Base-by-base conservation (phyloP, 352 stramenopile genomes). In the Phytophthora rubi region DNA sequence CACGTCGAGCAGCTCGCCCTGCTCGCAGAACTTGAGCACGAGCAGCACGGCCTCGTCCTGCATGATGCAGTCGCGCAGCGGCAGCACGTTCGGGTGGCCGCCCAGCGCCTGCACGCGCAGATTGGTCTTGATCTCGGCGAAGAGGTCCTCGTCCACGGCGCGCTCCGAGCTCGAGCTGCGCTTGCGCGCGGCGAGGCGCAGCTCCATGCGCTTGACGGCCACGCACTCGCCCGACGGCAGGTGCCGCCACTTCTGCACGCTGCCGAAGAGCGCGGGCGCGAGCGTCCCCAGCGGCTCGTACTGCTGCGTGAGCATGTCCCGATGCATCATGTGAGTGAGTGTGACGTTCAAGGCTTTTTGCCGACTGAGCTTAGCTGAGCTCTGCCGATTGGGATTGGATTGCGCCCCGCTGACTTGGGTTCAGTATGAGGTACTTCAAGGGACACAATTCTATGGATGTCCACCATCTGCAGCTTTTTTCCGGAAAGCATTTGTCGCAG, bases 201-300 rank as follows among this genome's bases (percentile, higher is more conserved):
- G 75, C 51, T 94, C 85, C 76, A 96, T 88, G 75, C 82, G 86
- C 80, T 96, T 96, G 68, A 93, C 75, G 18, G 87, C 88, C 59
- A 93, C 85, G 54, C 77, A 65, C 53, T 92, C 82, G 49, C 77
- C 74, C 7, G 82, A 83, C 16, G 37, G 56, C 18, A 73, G 51
- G 68, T 94, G 74, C 18, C 79, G 79, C 70, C 83, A 91, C 65
- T 86, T 83, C 21, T 88, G 71, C 51, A 96, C 86, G 62, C 79
- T 70, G 21, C 88, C 88, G 58, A 90, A 96, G 30, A 96, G 81
- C 61, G 88, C 86, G 1, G 79, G 72, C 32, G 85, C 85, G 49
- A 96, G 77, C 62, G 74, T 84, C 62, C 80, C 76, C 13, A 93
- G 68, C 42, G 78, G 68, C 64, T 93, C 82, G 70, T 92, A 93